Evolutionary conservation across 176 grass and related monocot genomes (phyloP), one percentile per base, ranked within the genome.

Genomic region (Musa troglodytarum): DNA sequence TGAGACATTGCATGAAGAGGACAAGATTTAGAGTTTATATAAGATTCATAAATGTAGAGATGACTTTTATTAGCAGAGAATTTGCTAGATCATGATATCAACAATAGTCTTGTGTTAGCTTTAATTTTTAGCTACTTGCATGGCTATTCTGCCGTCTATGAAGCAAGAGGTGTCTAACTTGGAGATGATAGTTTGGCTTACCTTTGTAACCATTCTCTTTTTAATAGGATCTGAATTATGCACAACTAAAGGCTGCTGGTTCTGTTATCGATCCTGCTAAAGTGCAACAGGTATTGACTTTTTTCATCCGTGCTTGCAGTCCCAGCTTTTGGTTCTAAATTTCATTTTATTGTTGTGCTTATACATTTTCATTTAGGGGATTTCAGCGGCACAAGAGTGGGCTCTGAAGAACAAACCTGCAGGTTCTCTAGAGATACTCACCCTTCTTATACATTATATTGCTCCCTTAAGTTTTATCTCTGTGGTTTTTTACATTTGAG

Each of bases 301-400:
- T 62, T 70, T 51, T 19, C 28, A 73, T 63, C 16, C 59, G 59
- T 22, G 25, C 19, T 69, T 74, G 4, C 50, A 50, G 9, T 68
- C 14, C 49, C 20, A 53, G 9, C 12, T 72, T 15, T 54, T 81
- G 65, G 23, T 26, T 52, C 8, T 63, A 1, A 3, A 65, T 82
- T 11, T 0, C 26, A 69, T 71, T 14, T 34, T 14, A 28, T 9
- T 69, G 9, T 50, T 52, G 34, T 85, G 34, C 81, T 62, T 77
- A 65, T 65, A 26, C 10, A 57, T 20, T 77, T n/a, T 61, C 59
- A 55, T 73, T 15, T 81, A 99, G 95, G 91, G 90, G 59, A 86
- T 89, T 69, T 86, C 87, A 67, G 78, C 86, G 77, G 79, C 88
- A 79, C 88, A 99, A 79, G 96, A 95, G 13, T 90, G 77, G 76